A percentile compares a stretch with the other conserved stretches of the same genome.
Evolutionary conservation across 108 stramenopile genomes (phyloP).

Genomic region (Cylindrotheca closterium): DNA sequence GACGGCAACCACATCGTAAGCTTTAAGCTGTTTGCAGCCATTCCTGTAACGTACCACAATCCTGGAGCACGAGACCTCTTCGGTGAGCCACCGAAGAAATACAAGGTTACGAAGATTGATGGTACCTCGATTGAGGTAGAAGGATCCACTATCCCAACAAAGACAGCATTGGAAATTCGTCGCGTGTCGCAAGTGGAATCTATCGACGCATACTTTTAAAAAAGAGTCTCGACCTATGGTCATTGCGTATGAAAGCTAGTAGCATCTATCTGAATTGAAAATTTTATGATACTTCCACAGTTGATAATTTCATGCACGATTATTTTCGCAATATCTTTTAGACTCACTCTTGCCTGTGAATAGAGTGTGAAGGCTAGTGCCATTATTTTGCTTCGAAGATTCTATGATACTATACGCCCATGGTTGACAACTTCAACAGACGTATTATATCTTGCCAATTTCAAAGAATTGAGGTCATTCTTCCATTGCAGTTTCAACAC

Average conservation of each 20-base stretch:
- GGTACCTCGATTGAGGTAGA: constrained; percentile 56
- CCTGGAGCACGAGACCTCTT: constrained; percentile 71
- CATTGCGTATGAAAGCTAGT: no score
- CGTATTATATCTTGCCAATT: no score
- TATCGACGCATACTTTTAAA: constrained; percentile 85
- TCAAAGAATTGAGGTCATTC: no score
- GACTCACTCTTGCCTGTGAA: no score
- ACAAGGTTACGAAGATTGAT: constrained; percentile 78
- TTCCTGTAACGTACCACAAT: constrained; percentile 92
- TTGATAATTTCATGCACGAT: no score
- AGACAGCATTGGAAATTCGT: constrained; percentile 72
- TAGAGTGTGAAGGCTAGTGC: no score
- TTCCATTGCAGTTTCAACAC: constrained; percentile 1
- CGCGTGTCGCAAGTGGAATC: constrained; percentile 62
- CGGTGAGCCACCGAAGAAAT: constrained; percentile 70
- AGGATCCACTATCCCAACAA: constrained; percentile 58
- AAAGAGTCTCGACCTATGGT: not conserved
- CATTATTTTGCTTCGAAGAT: no score
- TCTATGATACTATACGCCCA: no score
- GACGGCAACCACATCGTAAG: constrained; percentile 75
- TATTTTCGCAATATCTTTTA: no score
- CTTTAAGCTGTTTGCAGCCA: constrained; percentile 90
- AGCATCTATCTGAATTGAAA: no score
- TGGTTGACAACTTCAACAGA: no score
- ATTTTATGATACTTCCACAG: no score